These are phyloP conservation scores for Monosporascus ibericus DNA, from an alignment of 2,329 filamentous ascomycete species.

Conservation along the genomic window DNA sequence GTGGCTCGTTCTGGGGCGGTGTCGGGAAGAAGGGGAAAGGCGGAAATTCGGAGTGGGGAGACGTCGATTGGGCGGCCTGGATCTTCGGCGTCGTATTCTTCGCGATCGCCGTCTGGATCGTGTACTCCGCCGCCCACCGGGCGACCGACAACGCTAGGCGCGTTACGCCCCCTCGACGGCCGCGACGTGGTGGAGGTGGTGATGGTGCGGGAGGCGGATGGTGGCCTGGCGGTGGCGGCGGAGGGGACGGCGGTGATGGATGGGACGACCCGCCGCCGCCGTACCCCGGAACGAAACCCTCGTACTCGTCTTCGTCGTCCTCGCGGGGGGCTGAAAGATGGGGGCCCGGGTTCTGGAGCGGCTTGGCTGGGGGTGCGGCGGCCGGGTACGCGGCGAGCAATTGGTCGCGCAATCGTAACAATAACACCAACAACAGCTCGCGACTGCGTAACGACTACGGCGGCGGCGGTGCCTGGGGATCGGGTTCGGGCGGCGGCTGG, in stretches of 20 bases:
- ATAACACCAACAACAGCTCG: constrained; percentile 22
- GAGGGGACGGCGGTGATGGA: constrained; percentile 31
- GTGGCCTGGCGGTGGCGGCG: constrained; percentile 35
- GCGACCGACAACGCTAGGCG: constrained; percentile 8
- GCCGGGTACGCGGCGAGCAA: constrained; percentile 60
- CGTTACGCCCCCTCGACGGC: constrained; percentile 7
- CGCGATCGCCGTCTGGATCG: constrained; percentile 53
- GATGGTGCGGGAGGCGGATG: constrained; percentile 33
- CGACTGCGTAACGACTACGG: constrained; percentile 20
- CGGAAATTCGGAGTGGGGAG: background rate
- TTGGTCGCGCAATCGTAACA: constrained; percentile 30
- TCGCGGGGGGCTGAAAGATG: constrained; percentile 40
- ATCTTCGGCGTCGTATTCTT: constrained; percentile 60
- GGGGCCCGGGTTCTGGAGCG: constrained; percentile 71
- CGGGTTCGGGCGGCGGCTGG: constrained; percentile 22
- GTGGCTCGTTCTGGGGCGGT: constrained; percentile 25
- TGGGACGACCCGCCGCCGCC: constrained; percentile 48
- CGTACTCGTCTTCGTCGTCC: constrained; percentile 19
- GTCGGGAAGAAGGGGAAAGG: constrained; percentile 22
- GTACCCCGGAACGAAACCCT: constrained; percentile 38
- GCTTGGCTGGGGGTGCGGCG: constrained; percentile 61
- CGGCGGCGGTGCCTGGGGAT: constrained; percentile 24
- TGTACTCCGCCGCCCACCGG: constrained; percentile 46
- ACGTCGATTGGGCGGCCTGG: constrained; percentile 18
- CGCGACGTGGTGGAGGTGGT: constrained; percentile 28